phyloP scores from a whole-genome alignment of 305 asterid species.

The Rubia tinctorum region DNA sequence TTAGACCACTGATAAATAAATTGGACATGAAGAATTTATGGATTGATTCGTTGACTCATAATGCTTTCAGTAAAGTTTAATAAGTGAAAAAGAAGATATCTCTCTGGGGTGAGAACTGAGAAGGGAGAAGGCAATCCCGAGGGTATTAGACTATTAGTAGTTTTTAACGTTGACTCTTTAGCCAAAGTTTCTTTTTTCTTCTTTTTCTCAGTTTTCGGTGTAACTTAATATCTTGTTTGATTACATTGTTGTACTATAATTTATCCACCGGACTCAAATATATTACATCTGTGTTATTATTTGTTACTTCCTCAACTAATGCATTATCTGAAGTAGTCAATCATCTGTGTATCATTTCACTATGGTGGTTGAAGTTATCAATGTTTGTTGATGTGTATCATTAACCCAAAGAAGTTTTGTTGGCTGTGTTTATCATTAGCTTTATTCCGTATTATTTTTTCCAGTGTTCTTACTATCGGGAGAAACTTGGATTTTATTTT shows the following conservation, averaged over 20 bases:
- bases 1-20: background rate
- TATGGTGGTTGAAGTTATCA: too few relatives aligned
- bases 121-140: background rate
- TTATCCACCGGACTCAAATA: too few relatives aligned
- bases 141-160: too few relatives aligned
- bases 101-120: background rate
- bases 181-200: too few relatives aligned
- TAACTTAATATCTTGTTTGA: background rate
- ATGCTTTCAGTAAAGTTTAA: background rate
- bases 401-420: background rate
- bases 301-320: background rate
- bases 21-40: background rate
- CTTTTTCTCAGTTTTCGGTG: background rate
- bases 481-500: background rate
- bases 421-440: too few relatives aligned
- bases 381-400: background rate
- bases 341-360: too few relatives aligned
- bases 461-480: background rate
- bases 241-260: background rate
- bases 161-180: too few relatives aligned
- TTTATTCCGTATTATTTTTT: background rate
- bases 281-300: too few relatives aligned
- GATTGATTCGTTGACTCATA: background rate
- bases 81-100: background rate
- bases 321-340: too few relatives aligned